Evolutionary conservation across 164 flowering plant genomes (phyloP).

Genomic region (Berberis thunbergii): DNA sequence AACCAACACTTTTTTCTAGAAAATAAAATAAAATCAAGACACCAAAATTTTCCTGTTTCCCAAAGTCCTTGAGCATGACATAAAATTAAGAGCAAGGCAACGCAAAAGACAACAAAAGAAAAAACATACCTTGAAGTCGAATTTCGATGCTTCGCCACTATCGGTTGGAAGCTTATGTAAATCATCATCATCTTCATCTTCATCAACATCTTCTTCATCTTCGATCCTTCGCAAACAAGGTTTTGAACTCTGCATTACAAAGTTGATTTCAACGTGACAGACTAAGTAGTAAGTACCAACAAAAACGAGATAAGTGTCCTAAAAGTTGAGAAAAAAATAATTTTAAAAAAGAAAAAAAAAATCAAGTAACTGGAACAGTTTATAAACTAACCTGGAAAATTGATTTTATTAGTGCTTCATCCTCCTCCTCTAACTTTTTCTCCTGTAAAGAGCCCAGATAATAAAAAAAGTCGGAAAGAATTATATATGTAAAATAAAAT

Average conservation of each 20-base stretch:
- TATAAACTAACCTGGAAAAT: constrained; percentile 43
- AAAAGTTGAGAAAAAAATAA: neutral
- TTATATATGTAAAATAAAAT: neutral
- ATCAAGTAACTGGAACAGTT: neutral
- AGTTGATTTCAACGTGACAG: neutral
- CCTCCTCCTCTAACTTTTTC: constrained; percentile 64
- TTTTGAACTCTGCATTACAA: constrained; percentile 29
- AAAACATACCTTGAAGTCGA: constrained; percentile 25
- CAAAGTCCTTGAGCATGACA: too few relatives aligned
- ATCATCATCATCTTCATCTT: constrained; percentile 46
- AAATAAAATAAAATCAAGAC: too few relatives aligned
- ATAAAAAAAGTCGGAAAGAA: neutral
- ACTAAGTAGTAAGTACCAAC: neutral
- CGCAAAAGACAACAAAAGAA: neutral
- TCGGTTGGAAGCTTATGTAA: constrained; percentile 10
- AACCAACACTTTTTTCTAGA: too few relatives aligned
- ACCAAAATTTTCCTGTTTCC: too few relatives aligned
- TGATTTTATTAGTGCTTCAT: constrained; percentile 75
- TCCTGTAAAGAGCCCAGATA: constrained; percentile 31
- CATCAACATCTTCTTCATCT: constrained; percentile 45
- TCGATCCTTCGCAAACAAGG: constrained; percentile 38
- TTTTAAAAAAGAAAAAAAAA: neutral
- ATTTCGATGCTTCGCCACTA: constrained; percentile 16
- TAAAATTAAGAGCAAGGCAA: too few relatives aligned
- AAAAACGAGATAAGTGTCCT: too few relatives aligned